Base-by-base conservation (phyloP, 208 protist genomes). In the Leishmania gerbilli region DNA sequence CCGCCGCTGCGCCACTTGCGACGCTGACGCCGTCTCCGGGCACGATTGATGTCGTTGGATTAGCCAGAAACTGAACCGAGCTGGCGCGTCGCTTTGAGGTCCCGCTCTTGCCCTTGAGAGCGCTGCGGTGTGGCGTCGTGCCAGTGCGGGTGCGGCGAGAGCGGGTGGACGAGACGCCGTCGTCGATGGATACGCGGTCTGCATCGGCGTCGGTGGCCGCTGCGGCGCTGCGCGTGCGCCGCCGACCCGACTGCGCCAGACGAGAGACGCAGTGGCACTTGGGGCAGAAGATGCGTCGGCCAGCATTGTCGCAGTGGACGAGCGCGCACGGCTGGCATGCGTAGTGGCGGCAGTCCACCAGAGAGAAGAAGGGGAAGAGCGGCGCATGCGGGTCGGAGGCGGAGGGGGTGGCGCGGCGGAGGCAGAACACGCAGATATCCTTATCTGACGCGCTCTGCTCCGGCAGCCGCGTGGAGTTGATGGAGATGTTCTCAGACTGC, bases 341-440 rank as follows among this genome's bases (percentile, higher is more conserved):
- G 84, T 96, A 96, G 84, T 97, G 94, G n/a, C 91, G 90, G 83
- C 94, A 97, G 86, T 97, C 92, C 3, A 95, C 88, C 27, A 97
- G 92, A 31, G 92, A 95, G 86, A 97, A 97, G 80, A 97, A 95
- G 58, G 90, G 89, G 79, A 97, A 97, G 71, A 95, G 87, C 8
- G 94, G 94, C 4, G 94, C 94, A 82, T 91, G 85, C 27, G 91
- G 94, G 84, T 97, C 94, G 34, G 80, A 83, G 19, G 88, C 77
- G 3, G 79, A 80, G 6, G 92, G 88, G 24, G 68, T 82, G 27
- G 91, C 81, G 27, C 82, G 80, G 78, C 90, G 89, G 51, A 67
- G 75, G 76, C 92, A 97, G 77, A 94, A 95, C 15, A 92, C 89
- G 77, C 91, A 97, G 47, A 87, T 89, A 72, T 88, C 86, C 37